These are phyloP conservation scores for Nicotiana noctiflora DNA, from an alignment of 257 asterid species.

Conservation along the genomic window DNA sequence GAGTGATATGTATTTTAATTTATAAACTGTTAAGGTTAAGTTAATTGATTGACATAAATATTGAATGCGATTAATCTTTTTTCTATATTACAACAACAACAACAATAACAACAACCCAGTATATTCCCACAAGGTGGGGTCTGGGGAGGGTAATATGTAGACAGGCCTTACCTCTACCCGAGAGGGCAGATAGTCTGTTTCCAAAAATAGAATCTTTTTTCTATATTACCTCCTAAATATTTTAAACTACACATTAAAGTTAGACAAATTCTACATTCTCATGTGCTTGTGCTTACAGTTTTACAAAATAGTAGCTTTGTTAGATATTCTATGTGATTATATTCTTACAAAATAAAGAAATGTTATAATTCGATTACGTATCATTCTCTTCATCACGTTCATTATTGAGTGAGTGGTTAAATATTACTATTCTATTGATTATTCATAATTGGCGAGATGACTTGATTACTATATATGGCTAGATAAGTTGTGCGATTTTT, in stretches of 20 bases:
- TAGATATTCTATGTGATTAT: background rate
- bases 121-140: too few species aligned
- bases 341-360: background rate
- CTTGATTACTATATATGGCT: background rate
- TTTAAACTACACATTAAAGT: background rate
- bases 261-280: background rate
- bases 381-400: background rate
- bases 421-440: background rate
- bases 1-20: background rate
- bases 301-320: background rate
- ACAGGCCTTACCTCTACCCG: too few species aligned
- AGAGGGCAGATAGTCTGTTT: too few species aligned
- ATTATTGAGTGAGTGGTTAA: background rate
- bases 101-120: too few species aligned
- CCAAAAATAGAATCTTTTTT: too few species aligned
- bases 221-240: background rate
- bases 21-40: background rate
- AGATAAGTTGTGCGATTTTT: background rate
- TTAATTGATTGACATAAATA: background rate
- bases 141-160: too few species aligned
- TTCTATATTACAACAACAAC: too few species aligned
- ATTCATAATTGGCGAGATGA: background rate
- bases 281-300: background rate
- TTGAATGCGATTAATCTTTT: too few species aligned
- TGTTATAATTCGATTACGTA: background rate